Conservation (phyloP, 1,139 yeast species). For the Ogataea hybrid region DNA sequence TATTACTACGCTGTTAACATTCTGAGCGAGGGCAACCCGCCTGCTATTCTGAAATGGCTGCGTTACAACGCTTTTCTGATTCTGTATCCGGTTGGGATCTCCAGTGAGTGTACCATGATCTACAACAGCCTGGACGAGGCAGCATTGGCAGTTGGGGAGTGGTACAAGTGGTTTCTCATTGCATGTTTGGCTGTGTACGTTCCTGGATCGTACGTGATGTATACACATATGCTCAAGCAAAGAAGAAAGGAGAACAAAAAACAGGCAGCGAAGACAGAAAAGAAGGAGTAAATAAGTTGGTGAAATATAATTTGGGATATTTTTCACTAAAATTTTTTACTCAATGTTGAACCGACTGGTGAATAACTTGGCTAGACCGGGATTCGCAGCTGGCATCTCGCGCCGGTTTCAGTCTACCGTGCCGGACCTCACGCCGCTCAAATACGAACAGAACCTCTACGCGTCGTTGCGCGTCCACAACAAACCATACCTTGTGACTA, state of each 20-base stretch:
- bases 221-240: slow-evolving; percentile 86
- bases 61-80: slow-evolving; percentile 83
- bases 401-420: slow-evolving; percentile 10
- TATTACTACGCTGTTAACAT: slow-evolving; percentile 77
- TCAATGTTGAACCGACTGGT: slow-evolving; percentile 6
- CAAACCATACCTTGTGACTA: slow-evolving; percentile 84
- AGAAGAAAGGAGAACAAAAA: slow-evolving; percentile 63
- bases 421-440: slow-evolving; percentile 53
- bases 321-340: slow-evolving; percentile 2
- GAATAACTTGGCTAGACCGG: slow-evolving; percentile 1
- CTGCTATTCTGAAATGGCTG: slow-evolving; percentile 61
- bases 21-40: slow-evolving; percentile 53
- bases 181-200: slow-evolving; percentile 62
- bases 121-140: slow-evolving; percentile 69
- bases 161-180: slow-evolving; percentile 55
- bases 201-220: slow-evolving; percentile 86
- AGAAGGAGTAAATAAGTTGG: slow-evolving; percentile 15
- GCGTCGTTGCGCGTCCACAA: slow-evolving; percentile 83
- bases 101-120: slow-evolving; percentile 73
- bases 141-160: slow-evolving; percentile 44
- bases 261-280: slow-evolving; percentile 20
- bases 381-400: not conserved
- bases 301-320: slow-evolving; percentile 1
- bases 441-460: slow-evolving; percentile 65
- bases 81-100: slow-evolving; percentile 88